These are phyloP conservation scores for Hordeum marinum DNA, from an alignment of 176 grass and related monocot genomes.

Conservation along the genomic window DNA sequence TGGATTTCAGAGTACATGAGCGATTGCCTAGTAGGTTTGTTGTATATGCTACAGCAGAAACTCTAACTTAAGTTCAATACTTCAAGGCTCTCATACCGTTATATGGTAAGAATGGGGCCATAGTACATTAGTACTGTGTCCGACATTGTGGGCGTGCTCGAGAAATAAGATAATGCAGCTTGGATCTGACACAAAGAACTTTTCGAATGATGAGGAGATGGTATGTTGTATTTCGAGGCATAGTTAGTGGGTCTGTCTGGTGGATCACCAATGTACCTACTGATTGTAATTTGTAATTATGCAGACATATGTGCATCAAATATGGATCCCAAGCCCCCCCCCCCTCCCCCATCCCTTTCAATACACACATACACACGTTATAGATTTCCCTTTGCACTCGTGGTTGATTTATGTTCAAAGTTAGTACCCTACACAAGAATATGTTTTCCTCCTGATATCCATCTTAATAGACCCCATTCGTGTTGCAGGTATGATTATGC, in stretches of 20 bases:
- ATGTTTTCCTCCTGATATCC: background rate
- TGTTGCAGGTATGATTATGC: constrained; percentile 83
- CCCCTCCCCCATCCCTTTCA: no score
- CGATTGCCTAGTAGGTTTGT: background rate
- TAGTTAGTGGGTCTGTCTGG: constrained; percentile 33
- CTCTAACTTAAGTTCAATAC: background rate
- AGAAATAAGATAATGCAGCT: constrained; percentile 34
- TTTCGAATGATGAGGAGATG: constrained; percentile 24
- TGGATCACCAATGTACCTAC: constrained; percentile 1
- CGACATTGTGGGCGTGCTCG: background rate
- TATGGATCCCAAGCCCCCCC: constrained; percentile 9
- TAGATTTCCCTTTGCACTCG: background rate
- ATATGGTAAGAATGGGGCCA: background rate
- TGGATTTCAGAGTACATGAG: background rate
- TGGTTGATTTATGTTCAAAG: constrained; percentile 16
- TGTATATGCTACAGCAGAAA: background rate
- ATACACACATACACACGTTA: background rate
- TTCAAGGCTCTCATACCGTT: background rate
- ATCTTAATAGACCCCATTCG: constrained; percentile 7
- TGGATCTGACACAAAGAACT: constrained; percentile 34
- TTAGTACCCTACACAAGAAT: background rate
- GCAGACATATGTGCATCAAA: background rate
- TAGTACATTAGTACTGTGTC: background rate
- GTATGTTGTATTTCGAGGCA: constrained; percentile 34
- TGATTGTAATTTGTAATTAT: constrained; percentile 16